Conservation (phyloP, 2,329 filamentous ascomycete species). For the Fusarium annulatum region DNA sequence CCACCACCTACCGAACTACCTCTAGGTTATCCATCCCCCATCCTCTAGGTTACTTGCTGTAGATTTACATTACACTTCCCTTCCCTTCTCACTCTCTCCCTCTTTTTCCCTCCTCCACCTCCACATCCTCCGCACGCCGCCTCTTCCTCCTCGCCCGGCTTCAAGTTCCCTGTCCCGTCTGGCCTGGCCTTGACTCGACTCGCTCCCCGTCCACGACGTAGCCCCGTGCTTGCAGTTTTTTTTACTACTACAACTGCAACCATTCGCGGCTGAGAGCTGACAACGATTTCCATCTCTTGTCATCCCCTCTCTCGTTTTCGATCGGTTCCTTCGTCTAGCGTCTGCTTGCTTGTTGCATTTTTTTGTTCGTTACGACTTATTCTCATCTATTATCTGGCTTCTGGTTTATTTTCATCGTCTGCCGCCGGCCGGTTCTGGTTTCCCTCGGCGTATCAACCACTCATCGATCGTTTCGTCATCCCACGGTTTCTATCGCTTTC, state of each 20-base stretch:
- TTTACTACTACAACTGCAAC: constrained; percentile 28
- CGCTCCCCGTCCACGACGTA: constrained; percentile 29
- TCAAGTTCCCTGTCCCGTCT: constrained; percentile 32
- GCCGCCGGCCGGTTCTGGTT: constrained; percentile 46
- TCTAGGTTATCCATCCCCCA: constrained; percentile 28
- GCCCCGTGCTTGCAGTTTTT: constrained; percentile 33
- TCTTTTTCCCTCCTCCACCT: constrained; percentile 27
- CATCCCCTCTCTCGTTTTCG: constrained; percentile 31
- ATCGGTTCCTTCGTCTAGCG: constrained; percentile 42
- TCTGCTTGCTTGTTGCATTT: constrained; percentile 36
- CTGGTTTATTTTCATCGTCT: constrained; percentile 31
- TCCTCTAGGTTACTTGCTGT: constrained; percentile 13
- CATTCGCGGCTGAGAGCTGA: constrained; percentile 41
- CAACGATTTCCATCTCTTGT: constrained; percentile 32
- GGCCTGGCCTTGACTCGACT: constrained; percentile 30
- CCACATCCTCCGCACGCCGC: constrained; percentile 29
- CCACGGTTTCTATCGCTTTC: constrained; percentile 23
- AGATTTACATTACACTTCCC: constrained; percentile 15
- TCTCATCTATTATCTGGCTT: constrained; percentile 39
- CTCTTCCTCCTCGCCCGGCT: constrained; percentile 35
- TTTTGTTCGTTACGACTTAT: constrained; percentile 25
- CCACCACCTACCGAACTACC: constrained; percentile 41
- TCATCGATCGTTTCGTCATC: constrained; percentile 33
- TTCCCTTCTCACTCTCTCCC: constrained; percentile 15
- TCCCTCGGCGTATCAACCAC: constrained; percentile 34